Base-by-base conservation (phyloP, 1,284 basidiomycete species). In the Thelephora terrestris region DNA sequence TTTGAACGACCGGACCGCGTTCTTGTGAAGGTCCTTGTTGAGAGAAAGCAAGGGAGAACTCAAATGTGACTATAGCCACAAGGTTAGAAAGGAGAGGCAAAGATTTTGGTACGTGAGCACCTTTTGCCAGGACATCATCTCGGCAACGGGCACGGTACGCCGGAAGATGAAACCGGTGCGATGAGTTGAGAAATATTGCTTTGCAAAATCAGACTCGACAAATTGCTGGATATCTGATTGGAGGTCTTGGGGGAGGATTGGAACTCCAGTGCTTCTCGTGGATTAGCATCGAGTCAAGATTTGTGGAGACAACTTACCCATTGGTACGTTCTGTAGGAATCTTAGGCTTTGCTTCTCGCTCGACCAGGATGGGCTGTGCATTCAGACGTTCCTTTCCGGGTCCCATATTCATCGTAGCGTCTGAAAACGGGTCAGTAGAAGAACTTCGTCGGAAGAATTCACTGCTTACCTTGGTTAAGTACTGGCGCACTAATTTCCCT, bases 51-150 rank as follows among this genome's bases (percentile, higher is more conserved):
- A 70, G 1, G 91, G 89, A 0, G 81, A 75, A 2, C 73, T 70
- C 43, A 94, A 71, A 2, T 86, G 79, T 1, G 70, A 57, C 76
- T 85, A 56, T 4, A 50, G 46, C 52, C 21, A 37, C 44, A 35
- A 38, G 23, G 21, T 47, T 21, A 46, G 27, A 52, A 25, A 53
- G 50, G 14, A 23, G 29, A 36, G 32, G 16, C 7, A 18, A 27
- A 16, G 21, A 17, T 21, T 27, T 24, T 16, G 43, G 20, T 4
- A 50, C 21, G 23, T 16, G 45, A 64, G 37, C 45, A 79, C 81
- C 73, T 85, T 89, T 64, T 94, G 91, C 89, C 90, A 93, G 46
- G 79, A 74, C 87, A 94, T 91, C 66, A 93, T 78, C 57, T 88
- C 81, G 34, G 75, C 80, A 3, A 92, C 78, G 0, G 91, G 89